Evolutionary conservation across 2,329 filamentous ascomycete species (phyloP), one percentile per base, ranked within the genome.

Genomic region (Epichloe sibirici): DNA sequence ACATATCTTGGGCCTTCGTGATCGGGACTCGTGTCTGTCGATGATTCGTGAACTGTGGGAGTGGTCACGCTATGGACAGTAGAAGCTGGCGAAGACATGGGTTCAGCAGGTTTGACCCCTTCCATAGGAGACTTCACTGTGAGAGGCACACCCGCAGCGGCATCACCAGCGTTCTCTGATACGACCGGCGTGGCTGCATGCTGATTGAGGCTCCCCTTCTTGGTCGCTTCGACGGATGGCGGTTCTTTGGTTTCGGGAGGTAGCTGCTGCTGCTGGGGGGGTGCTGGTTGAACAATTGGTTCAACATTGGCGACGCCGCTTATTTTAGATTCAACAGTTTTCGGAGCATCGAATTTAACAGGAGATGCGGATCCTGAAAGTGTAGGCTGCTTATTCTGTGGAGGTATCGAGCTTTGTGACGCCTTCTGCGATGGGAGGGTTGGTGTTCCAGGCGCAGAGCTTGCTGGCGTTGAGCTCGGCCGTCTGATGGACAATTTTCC

Each of bases 31-130:
- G 86, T 90, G 58, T 85, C 83, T 1, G 85, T 81, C 1, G 86
- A 90, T 6, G 75, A 77, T 56, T 85, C 79, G 55, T 83, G 78
- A 40, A 83, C 75, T 38, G 77, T 78, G 2, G 88, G 85, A 0
- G 88, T 93, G 23, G 84, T 81, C 51, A 82, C 82, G 44, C 86
- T 90, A 59, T 84, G 83, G 2, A 83, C 78, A 35, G 85, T 90
- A 5, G 88, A 91, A 3, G 71, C 73, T 15, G 79, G 76, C 2
- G 78, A 82, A 3, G 75, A 81, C 5, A 73, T 59, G 2, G 69
- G 66, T 57, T 81, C 78, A 2, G 66, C 61, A 48, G 65, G 59
- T 39, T 69, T 69, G 48, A 63, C 46, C 25, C 58, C 51, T 51
- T 74, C 70, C n/a, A 63, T 57, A 5, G 68, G 62, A 12, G 66